Evolutionary conservation across 2,329 filamentous ascomycete species (phyloP).

Genomic region (Mycocentrospora acerina): DNA sequence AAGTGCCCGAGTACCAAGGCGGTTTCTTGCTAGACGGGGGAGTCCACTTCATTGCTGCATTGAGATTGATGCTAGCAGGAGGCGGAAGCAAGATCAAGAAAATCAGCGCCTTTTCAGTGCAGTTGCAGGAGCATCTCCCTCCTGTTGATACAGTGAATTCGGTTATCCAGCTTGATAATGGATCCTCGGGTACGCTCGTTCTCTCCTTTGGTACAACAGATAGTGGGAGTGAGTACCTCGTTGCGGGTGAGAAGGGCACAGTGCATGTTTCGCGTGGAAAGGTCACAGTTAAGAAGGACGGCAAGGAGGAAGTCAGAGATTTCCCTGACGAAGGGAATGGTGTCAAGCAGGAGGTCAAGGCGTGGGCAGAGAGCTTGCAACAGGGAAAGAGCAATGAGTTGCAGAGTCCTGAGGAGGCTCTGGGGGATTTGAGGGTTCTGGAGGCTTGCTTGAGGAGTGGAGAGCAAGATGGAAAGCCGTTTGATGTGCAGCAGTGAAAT

Average conservation of each 20-base stretch:
- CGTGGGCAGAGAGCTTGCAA: slow-evolving; percentile 59
- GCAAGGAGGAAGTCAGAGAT: slow-evolving; percentile 40
- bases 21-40: slow-evolving; percentile 77
- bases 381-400: slow-evolving; percentile 52
- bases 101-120: slow-evolving; percentile 58
- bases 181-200: slow-evolving; percentile 58
- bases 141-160: slow-evolving; percentile 69
- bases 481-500: slow-evolving; percentile 19
- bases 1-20: slow-evolving; percentile 69
- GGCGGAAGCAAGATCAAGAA: slow-evolving; percentile 46
- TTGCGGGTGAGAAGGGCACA: slow-evolving; percentile 60
- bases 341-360: slow-evolving; percentile 62
- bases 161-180: slow-evolving; percentile 56
- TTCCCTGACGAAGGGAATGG: slow-evolving; percentile 54
- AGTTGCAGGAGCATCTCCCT: slow-evolving; percentile 58
- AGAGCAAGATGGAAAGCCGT: slow-evolving; percentile 38
- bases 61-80: slow-evolving; percentile 59
- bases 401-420: slow-evolving; percentile 59
- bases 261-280: slow-evolving; percentile 53
- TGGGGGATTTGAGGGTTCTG: slow-evolving; percentile 61
- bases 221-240: slow-evolving; percentile 55
- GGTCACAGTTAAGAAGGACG: slow-evolving; percentile 28
- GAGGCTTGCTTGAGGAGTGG: slow-evolving; percentile 46
- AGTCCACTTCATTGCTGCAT: slow-evolving; percentile 68
- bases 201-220: slow-evolving; percentile 61